phyloP scores from a whole-genome alignment of 768 basidiomycete genomes.

The Lactarius sp. region DNA sequence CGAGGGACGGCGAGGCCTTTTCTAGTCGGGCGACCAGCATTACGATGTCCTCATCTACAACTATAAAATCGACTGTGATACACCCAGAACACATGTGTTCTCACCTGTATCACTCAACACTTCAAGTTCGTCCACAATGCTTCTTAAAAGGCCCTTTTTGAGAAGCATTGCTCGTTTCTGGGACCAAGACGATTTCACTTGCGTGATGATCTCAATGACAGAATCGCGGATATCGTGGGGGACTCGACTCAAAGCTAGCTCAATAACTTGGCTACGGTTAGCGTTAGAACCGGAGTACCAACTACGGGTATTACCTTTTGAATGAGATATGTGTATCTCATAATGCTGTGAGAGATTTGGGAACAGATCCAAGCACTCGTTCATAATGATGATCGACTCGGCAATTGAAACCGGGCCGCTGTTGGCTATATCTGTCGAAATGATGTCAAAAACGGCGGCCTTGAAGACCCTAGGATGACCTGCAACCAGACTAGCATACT shows the following conservation, averaged over 20 bases:
- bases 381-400: conserved; percentile 66
- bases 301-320: conserved; percentile 48
- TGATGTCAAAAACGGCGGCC: conserved; percentile 79
- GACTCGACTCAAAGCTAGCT: conserved; percentile 56
- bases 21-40: conserved; percentile 51
- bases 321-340: conserved; percentile 76
- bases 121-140: conserved; percentile 71
- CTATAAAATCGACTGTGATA: neutral
- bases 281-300: conserved; percentile 3
- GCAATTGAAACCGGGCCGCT: conserved; percentile 68
- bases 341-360: conserved; percentile 63
- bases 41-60: conserved; percentile 59
- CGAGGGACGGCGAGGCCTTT: conserved; percentile 51
- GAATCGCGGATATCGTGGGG: conserved; percentile 50
- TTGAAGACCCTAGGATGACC: conserved; percentile 72
- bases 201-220: conserved; percentile 60
- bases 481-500: conserved; percentile 45
- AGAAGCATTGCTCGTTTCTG: conserved; percentile 67
- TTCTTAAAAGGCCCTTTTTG: conserved; percentile 65
- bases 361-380: conserved; percentile 64
- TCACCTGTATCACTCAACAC: conserved; percentile 56
- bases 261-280: conserved; percentile 48
- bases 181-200: conserved; percentile 56
- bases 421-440: conserved; percentile 61
- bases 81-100: conserved; percentile 5